Percentiles rank a stretch among this genome's conserved stretches.
These are phyloP conservation scores for Aspergillus baeticus DNA, from an alignment of 495 filamentous ascomycete genomes.

Conservation along the genomic window DNA sequence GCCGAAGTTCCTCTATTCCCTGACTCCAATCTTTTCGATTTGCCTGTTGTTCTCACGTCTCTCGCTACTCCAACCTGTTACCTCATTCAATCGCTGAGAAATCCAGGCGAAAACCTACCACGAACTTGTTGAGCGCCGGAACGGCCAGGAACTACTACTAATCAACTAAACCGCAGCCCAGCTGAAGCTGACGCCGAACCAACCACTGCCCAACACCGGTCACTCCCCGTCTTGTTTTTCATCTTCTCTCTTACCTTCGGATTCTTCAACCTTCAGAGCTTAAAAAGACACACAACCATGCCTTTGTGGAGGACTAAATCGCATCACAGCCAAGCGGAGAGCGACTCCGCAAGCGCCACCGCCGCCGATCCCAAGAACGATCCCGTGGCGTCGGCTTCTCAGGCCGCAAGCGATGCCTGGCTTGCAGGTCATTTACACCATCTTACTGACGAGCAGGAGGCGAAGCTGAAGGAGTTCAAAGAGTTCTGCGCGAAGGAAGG, in stretches of 20 bases:
- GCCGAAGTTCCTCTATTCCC: constrained; percentile 2
- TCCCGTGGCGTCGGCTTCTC: constrained; percentile 38
- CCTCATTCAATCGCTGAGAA: no score
- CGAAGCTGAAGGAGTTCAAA: constrained; percentile 68
- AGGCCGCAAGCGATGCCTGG: constrained; percentile 43
- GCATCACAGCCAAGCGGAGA: constrained; percentile 28
- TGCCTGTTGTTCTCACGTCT: not conserved
- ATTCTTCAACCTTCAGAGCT: not conserved
- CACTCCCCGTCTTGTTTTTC: not conserved
- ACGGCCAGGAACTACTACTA: not conserved
- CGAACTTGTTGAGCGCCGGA: not conserved
- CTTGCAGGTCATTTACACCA: constrained; percentile 70
- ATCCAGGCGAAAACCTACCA: not conserved
- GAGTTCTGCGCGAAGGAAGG: constrained; percentile 58
- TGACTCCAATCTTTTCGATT: not conserved
- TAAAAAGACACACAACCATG: constrained; percentile 5
- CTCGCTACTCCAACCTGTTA: not conserved
- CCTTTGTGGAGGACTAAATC: constrained; percentile 42
- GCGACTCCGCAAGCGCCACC: constrained; percentile 30
- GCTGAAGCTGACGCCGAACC: constrained; percentile 10
- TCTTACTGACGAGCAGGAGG: constrained; percentile 65
- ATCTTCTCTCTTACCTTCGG: not conserved
- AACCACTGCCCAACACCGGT: not conserved
- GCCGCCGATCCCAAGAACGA: constrained; percentile 37
- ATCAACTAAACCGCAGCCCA: not conserved